A percentile compares a stretch with the other conserved stretches of the same genome.
These are phyloP conservation scores for Urostyla sp. DNA, from an alignment of 73 alveolate genomes.

Conservation along the genomic window DNA sequence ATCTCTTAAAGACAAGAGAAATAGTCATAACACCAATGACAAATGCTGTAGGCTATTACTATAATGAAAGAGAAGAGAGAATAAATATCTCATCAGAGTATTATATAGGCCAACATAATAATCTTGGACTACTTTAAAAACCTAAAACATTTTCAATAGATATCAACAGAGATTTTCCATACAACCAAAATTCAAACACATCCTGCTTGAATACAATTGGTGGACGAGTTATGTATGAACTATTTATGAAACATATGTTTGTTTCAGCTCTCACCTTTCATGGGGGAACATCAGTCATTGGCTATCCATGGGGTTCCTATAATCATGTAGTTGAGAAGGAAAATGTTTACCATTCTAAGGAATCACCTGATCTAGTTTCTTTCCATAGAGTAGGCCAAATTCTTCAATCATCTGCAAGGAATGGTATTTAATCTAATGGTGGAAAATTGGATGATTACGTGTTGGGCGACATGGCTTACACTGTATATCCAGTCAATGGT, in stretches of 20 bases:
- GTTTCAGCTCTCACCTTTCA: slow-evolving; percentile 91
- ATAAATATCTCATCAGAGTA: neutral
- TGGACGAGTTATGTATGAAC: slow-evolving; percentile 86
- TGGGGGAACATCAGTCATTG: slow-evolving; percentile 92
- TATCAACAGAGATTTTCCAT: slow-evolving; percentile 98
- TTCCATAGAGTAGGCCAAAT: slow-evolving; percentile 73
- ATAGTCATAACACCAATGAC: slow-evolving; percentile 94
- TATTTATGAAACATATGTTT: slow-evolving; percentile 73
- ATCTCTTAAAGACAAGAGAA: slow-evolving; percentile 75
- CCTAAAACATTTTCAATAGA: slow-evolving; percentile 67
- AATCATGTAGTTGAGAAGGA: slow-evolving; percentile 46
- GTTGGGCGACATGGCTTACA: slow-evolving; percentile 85
- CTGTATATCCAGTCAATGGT: slow-evolving; percentile 94
- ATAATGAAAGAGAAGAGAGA: slow-evolving; percentile 82
- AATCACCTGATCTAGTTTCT: slow-evolving; percentile 92
- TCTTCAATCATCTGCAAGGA: neutral
- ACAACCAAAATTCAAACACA: slow-evolving; percentile 29
- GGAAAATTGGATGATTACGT: slow-evolving; percentile 60
- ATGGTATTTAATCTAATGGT: slow-evolving; percentile 1
- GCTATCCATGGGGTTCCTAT: slow-evolving; percentile 97
- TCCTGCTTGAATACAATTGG: slow-evolving; percentile 89
- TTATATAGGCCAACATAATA: slow-evolving; percentile 1
- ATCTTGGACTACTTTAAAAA: slow-evolving; percentile 17
- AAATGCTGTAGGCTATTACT: slow-evolving; percentile 93
- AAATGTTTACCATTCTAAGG: slow-evolving; percentile 62